Evolutionary conservation across 2,329 filamentous ascomycete genomes (phyloP).

Genomic region (Chrysosporium queenslandicum): DNA sequence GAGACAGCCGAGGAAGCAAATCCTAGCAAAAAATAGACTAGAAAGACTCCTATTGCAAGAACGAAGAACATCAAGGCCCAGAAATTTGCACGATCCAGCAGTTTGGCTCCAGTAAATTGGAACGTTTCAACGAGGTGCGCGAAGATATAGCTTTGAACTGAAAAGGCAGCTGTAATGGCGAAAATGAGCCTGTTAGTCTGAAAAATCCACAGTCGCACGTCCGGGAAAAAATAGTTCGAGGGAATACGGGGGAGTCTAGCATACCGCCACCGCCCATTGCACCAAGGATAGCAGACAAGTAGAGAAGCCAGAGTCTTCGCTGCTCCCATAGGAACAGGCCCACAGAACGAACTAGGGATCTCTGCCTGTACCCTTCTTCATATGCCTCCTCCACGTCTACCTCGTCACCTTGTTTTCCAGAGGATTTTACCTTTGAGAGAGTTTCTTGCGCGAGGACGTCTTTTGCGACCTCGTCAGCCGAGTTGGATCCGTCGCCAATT

Average conservation of each 20-base stretch:
- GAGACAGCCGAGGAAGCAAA: constrained; percentile 39
- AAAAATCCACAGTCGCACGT: neutral
- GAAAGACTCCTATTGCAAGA: constrained; percentile 40
- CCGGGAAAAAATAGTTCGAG: neutral
- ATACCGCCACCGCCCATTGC: constrained; percentile 27
- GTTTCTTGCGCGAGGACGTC: neutral
- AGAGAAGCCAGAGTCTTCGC: constrained; percentile 24
- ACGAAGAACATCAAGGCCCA: constrained; percentile 49
- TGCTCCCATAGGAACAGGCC: constrained; percentile 28
- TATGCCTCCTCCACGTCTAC: constrained; percentile 5
- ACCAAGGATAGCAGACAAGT: constrained; percentile 20
- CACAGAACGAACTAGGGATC: constrained; percentile 19
- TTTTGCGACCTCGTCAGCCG: constrained; percentile 6
- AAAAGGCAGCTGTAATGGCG: constrained; percentile 21
- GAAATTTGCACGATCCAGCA: constrained; percentile 39
- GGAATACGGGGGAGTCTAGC: neutral
- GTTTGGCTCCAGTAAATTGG: constrained; percentile 31
- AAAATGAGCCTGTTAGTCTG: neutral
- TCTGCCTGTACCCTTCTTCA: constrained; percentile 8
- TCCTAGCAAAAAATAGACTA: constrained; percentile 40
- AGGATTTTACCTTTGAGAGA: constrained; percentile 2
- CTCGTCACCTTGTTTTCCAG: neutral
- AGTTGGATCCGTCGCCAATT: constrained; percentile 11
- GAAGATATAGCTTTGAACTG: constrained; percentile 38
- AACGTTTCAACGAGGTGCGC: constrained; percentile 43